Base-by-base conservation (phyloP, 2,329 filamentous ascomycete genomes). In the Neoascochyta sp. region DNA sequence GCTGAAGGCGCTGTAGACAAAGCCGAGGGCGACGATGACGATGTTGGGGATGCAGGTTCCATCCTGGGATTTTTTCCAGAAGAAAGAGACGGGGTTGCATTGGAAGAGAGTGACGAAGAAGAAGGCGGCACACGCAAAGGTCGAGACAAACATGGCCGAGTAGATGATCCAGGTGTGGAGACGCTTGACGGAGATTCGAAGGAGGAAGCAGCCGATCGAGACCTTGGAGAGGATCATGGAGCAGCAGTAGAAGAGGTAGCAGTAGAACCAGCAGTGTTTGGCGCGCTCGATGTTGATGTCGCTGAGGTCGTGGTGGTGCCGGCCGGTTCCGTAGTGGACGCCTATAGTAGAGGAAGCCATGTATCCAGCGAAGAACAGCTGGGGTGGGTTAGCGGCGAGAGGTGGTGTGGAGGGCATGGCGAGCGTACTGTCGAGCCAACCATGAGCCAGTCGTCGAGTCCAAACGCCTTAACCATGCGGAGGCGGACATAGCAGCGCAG, bases 21-120 rank as follows among this genome's bases (percentile, higher is more conserved):
- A 66, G 4, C 64, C 68, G 1, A 68, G 52, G 6, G 47, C 49
- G 15, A 65, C 61, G 4, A 72, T 62, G 14, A 68, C 48, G 2
- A 54, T 47, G 7, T 51, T 52, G 30, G 65, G 41, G 21, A 70
- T 50, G 40, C 73, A 75, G 2, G 45, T 57, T 3, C 70, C 70
- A 0, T 46, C 25, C 3, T 52, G 46, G 10, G 30, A 24, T 36
- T 63, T 65, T 9, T 59, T 49, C 69, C 73, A 76, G 45, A 75
- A 75, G 41, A 64, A 70, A 1, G 60, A 63, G 1, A 69, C 44
- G 0, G 74, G 73, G 1, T 51, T 51, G 55, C 73, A 76, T 40
- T 75, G 73, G 29, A 76, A 68, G 0, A 70, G 38, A 11, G 68
- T 63, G 33, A 73, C 50, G 42, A 73, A 67, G 54, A 71, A 69